Conservation (phyloP, 139 green algal species). For the Chloropicon primus region DNA sequence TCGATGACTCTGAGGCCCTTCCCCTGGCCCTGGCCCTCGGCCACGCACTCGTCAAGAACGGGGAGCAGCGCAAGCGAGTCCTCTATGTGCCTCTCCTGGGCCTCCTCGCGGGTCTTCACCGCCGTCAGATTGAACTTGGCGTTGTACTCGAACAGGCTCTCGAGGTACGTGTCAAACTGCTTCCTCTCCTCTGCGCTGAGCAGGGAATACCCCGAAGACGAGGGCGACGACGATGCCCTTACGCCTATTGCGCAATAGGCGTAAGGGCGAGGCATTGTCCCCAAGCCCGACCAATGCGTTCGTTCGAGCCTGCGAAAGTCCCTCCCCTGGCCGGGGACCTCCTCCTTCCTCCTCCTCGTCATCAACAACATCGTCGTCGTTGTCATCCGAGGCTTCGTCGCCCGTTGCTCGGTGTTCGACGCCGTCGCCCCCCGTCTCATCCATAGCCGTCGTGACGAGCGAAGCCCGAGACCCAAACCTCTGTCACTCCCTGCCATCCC, state of each 20-base stretch:
- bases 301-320: too few species aligned
- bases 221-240: background rate
- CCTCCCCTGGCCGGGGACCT: too few species aligned
- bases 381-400: too few species aligned
- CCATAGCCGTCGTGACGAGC: too few species aligned
- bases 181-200: background rate
- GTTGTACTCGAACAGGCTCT: conserved; percentile 9
- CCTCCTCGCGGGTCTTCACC: conserved; percentile 9
- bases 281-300: background rate
- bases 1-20: conserved; percentile 19
- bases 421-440: too few species aligned
- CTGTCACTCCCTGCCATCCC: too few species aligned
- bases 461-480: too few species aligned
- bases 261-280: background rate
- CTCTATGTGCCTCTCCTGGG: conserved; percentile 22
- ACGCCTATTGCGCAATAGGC: too few species aligned
- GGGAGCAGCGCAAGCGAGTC: conserved; percentile 22
- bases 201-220: background rate
- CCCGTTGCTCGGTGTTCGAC: too few species aligned
- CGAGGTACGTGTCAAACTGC: conserved; percentile 11
- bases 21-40: too few species aligned
- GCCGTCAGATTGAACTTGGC: conserved; percentile 21
- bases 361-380: too few species aligned
- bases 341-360: too few species aligned
- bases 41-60: conserved; percentile 10